These are phyloP conservation scores for Apiospora rasikravindrae DNA, from an alignment of 2,329 filamentous ascomycete genomes.

Conservation along the genomic window DNA sequence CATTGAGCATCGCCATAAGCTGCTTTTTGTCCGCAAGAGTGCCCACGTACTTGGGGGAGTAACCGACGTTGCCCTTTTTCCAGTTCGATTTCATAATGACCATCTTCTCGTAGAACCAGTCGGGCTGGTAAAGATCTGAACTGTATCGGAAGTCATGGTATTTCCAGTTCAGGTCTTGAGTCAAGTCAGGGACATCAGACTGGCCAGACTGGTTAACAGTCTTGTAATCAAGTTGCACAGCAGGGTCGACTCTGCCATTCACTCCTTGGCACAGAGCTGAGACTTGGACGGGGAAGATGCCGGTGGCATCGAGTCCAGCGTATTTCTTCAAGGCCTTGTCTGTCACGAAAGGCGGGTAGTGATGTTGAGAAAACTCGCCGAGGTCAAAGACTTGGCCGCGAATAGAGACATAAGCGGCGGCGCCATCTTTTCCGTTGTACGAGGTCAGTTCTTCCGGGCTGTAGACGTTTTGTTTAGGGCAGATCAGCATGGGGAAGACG, in stretches of 20 bases:
- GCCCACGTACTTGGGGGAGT: constrained; percentile 76
- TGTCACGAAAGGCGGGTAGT: constrained; percentile 74
- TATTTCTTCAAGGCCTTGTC: constrained; percentile 75
- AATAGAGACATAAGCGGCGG: constrained; percentile 75
- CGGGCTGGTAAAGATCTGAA: constrained; percentile 79
- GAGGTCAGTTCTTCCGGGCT: constrained; percentile 76
- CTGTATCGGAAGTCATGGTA: constrained; percentile 95
- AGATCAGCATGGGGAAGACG: constrained; percentile 84
- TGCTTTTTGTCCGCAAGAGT: constrained; percentile 68
- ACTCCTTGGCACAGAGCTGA: constrained; percentile 86
- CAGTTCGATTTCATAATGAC: constrained; percentile 76
- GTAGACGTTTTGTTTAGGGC: constrained; percentile 88
- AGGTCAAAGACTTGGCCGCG: constrained; percentile 91
- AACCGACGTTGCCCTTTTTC: constrained; percentile 87
- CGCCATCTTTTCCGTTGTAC: constrained; percentile 73
- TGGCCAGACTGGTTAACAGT: constrained; percentile 75
- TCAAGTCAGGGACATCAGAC: constrained; percentile 63
- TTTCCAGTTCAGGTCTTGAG: constrained; percentile 71
- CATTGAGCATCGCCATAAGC: constrained; percentile 78
- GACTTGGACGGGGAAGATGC: constrained; percentile 92
- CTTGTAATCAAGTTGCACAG: constrained; percentile 85
- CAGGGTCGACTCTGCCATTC: constrained; percentile 65
- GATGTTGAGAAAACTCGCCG: constrained; percentile 70
- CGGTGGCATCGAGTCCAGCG: constrained; percentile 84
- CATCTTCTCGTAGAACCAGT: constrained; percentile 95